Conservation (phyloP, 768 basidiomycete species). For the Phaeotremella skinneri region DNA sequence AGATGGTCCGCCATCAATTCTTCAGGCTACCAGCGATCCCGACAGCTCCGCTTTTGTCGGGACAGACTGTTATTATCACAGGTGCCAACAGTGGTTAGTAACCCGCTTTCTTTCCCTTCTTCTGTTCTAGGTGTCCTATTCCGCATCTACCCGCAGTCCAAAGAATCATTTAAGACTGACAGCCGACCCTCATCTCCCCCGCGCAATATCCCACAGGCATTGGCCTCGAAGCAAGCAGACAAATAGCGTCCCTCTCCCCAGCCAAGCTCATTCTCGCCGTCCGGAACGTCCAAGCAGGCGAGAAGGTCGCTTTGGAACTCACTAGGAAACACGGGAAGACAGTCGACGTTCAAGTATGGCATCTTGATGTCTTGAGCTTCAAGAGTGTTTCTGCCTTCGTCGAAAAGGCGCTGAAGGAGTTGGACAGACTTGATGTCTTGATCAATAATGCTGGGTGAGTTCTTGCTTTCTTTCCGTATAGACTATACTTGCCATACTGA, state of each 20-base stretch:
- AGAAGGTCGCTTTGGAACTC: conserved; percentile 5
- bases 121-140: neutral
- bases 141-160: too few species aligned
- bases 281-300: conserved; percentile 7
- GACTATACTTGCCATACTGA: neutral
- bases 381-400: conserved; percentile 17
- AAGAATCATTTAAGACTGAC: too few species aligned
- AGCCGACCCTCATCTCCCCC: too few species aligned
- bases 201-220: too few species aligned
- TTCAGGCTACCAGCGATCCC: neutral
- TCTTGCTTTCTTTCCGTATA: neutral
- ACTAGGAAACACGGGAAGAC: neutral
- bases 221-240: conserved; percentile 19
- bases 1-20: conserved; percentile 1
- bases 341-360: conserved; percentile 11
- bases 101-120: neutral
- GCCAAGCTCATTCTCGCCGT: conserved; percentile 21
- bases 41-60: neutral
- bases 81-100: neutral
- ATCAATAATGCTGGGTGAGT: conserved; percentile 32
- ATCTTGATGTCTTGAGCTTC: conserved; percentile 14
- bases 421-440: conserved; percentile 18
- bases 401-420: neutral
- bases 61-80: neutral
- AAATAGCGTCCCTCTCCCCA: conserved; percentile 11